Evolutionary conservation across 192 early-diverging fungal species (phyloP), one percentile per base, ranked within the genome.

Genomic region (Coemansia sp.): DNA sequence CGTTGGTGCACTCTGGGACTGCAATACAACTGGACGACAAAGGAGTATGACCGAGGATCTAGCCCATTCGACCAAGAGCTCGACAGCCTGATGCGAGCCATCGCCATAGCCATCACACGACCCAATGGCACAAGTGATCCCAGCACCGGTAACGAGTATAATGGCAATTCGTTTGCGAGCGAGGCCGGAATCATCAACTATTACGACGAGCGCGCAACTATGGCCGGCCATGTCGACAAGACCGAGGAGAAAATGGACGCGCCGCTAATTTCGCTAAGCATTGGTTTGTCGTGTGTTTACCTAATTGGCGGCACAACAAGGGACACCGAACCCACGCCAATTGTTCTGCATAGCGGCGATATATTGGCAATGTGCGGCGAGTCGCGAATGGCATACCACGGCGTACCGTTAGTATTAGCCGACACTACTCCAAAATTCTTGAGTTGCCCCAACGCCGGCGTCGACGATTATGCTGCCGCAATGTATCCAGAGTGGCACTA

Each of bases 171-270:
- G 37, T 97, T 87, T 72, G 77, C 72, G 41, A 83, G 93, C 59
- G 92, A 99, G 71, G 97, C 95, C 4, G 97, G 95, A 3, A 94
- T 99, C 1, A 72, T 99, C 35, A 99, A 99, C 76, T 97, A 92
- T 69, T 99, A 99, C 70, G 89, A 92, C 40, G 77, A 87, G 50
- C 84, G 87, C 27, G 91, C 96, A 64, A 79, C 90, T 5, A 81
- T 99, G 70, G 96, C 92, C 79, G 95, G 88, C 9, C 97, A 99
- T 78, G 94, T 96, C 36, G 97, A 99, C 74, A 84, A 88, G 50
- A 95, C 93, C 42, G 97, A 99, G 69, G 62, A 88, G 21, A 93
- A 93, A 71, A 91, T 88, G 84, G 86, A 88, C 41, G 91, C 92
- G 2, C 94, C 96, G 4, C 74, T 98, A 31, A 87, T 95, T n/a